Evolutionary conservation across 176 grass and related monocot species (phyloP), one percentile per base, ranked within the genome.

Genomic region (Zoysia japonica): DNA sequence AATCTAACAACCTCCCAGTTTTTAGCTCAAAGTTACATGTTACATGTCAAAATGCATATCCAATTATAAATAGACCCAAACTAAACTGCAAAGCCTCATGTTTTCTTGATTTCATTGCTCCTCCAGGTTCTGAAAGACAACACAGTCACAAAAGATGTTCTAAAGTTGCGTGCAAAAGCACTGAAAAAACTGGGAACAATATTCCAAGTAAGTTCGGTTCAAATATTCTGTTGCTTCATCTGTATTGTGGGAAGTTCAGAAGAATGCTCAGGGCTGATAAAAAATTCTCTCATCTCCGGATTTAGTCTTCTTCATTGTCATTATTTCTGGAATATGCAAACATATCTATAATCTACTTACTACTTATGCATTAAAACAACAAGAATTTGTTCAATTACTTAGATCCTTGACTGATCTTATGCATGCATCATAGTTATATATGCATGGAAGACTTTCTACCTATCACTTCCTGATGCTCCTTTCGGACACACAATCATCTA

Each of bases 181-280:
- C 83, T 99, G 71, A 99, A 93, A 78, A 99, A 99, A 67, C 86
- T 99, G 7, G 96, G 96, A 68, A 95, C 82, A 0, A 89, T 99
- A 89, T 93, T 99, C 78, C 96, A 99, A 82, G 96, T 91, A 89
- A 84, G 88, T 72, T 69, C 28, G 28, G 37, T 47, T 70, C 82
- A 41, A 59, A 39, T 39, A 5, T 85, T 74, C 14, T 54, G 7
- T 50, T 54, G 2, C 35, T 65, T 63, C 51, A 88, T 68, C 44
- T 81, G 61, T 35, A 17, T 1, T 40, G n/a, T 64, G 51, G n/a
- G 60, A 53, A 53, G 14, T 60, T 60, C 20, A 60, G 17, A 67
- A 43, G 20, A 36, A 10, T 11, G 59, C 3, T 61, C 59, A 36
- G 20, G 59, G 3, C 56, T 20, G n/a, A 9, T 60, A 2, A 9